Base-by-base conservation (phyloP, 1,139 yeast species). In the Saccharomycopsis crataegensis region DNA sequence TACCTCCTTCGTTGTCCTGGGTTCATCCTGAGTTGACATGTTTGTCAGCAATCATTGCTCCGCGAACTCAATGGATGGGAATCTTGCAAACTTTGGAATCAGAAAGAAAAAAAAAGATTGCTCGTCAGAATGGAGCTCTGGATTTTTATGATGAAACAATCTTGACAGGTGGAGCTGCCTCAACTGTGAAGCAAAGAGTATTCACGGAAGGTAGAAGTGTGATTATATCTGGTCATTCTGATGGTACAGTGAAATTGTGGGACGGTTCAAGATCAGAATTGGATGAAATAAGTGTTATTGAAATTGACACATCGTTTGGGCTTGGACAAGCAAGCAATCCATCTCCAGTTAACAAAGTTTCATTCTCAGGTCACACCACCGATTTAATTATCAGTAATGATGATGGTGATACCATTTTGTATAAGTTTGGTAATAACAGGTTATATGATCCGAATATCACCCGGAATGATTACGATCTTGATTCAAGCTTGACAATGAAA, bases 1-100 rank as follows among this genome's bases (percentile, higher is more conserved):
- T 91, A 46, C 97, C 98, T 1, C 86, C 95, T 8, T 79, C 93
- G 1, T 65, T 93, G 38, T 78, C 87, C 2, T 82, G 93, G 81
- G 72, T 88, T 8, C 81, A 86, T 58, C 95, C 98, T 0, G 82
- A 79, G n/a, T 79, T 83, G 4, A 79, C 87, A 0, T 75, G 64
- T 54, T 37, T 57, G 37, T 31, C 43, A n/a, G 51, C 53, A 8
- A 70, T 85, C 0, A 65, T 73, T 0, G 81, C 87, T 1, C 81
- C 82, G 6, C 73, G 85, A 52, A 77, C 78, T 47, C 82, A 83
- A 59, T 89, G 96, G 93, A 74, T 80, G 50, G 88, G 96, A 17
- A 81, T 88, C 72, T 76, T 86, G 71, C 70, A 78, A 1, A 71
- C 77, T 45, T 70, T 77, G 33, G 72, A 17, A 6, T 8, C 42